phyloP scores from a whole-genome alignment of 2,329 filamentous ascomycete genomes.

The Pseudocercospora eumusae region DNA sequence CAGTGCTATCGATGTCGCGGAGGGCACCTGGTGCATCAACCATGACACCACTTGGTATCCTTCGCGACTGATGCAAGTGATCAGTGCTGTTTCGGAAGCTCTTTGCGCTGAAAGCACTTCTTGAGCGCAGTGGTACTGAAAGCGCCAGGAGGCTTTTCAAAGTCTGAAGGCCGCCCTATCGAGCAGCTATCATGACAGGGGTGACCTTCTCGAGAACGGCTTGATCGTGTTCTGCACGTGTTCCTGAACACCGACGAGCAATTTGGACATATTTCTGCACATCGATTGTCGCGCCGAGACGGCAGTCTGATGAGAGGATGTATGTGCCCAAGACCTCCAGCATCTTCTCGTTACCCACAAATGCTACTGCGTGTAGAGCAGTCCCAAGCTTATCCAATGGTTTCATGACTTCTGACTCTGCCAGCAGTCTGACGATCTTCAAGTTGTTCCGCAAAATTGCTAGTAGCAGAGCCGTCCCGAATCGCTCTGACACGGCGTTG shows the following conservation, averaged over 20 bases:
- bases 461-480: background rate
- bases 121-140: background rate
- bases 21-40: background rate
- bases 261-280: background rate
- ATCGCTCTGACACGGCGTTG: background rate
- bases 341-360: background rate
- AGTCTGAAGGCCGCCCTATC: background rate
- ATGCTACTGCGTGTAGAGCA: background rate
- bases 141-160: background rate
- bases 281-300: background rate
- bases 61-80: background rate
- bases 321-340: background rate
- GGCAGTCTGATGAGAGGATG: background rate
- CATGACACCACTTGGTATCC: background rate
- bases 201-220: background rate
- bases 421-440: background rate
- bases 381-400: background rate
- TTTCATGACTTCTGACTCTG: background rate
- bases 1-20: background rate
- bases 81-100: background rate
- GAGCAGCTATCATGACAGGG: background rate
- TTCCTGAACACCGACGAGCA: background rate
- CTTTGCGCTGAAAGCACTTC: background rate
- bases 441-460: background rate
- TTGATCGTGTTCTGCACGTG: background rate